Base-by-base conservation (phyloP, 1,284 basidiomycete genomes). In the Leccinum huronense region DNA sequence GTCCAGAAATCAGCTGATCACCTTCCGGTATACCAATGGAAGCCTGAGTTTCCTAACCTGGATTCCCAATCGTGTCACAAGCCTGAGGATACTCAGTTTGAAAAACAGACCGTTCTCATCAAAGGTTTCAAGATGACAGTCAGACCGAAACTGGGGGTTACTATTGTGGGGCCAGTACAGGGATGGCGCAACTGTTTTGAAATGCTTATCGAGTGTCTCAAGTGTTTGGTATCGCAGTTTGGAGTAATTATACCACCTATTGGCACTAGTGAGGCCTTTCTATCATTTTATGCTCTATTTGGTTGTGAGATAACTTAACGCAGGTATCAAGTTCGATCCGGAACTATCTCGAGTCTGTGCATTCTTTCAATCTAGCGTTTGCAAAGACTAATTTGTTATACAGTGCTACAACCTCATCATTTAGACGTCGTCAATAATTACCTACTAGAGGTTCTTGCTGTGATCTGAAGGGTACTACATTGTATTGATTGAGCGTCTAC, bases 351-450 rank as follows among this genome's bases (percentile, higher is more conserved):
- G 27, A 27, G 48, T n/a, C 42, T 53, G 23, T 53, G 19, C 48
- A 27, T 27, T 53, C 48, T 23, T 53, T 53, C 7, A 27, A 14
- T 11, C 3, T 27, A 23, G 5, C 5, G 23, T 51, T 51, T 51
- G n/a, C 48, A 23, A 23, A 27, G 13, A 19, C 13, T 51, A 6
- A 51, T 51, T 13, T 51, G 19, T 27, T 10, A 27, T 27, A 51
- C 48, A 51, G 48, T 23, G 23, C 23, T 23, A 23, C 19, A 19
- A 19, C 48, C 48, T 5, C 63, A 64, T 36, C n/a, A 51, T 30
- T 64, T 57, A 10, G 61, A 64, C 6, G 11, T 33, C 8, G 56
- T 65, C 27, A 65, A 65, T 40, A 34, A n/a, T n/a, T 59, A 56
- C 42, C 30, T 64, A 6, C 16, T 64, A 19, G 45, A 64, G 61